These are phyloP conservation scores for Aspergillus quadrilineatus DNA, from an alignment of 2,329 filamentous ascomycete species.

Conservation along the genomic window DNA sequence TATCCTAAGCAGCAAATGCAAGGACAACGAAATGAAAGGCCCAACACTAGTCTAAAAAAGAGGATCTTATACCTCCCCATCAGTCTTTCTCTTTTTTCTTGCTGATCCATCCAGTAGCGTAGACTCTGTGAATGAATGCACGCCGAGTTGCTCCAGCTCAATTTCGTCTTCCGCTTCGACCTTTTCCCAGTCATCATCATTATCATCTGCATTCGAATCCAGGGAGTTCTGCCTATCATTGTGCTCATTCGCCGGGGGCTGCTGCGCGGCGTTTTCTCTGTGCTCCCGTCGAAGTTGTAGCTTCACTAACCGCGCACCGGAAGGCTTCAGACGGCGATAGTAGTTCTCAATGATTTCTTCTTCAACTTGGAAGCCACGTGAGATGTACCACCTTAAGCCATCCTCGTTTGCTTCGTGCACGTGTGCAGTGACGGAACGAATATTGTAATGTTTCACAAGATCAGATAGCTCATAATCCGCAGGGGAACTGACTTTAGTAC, in stretches of 20 bases:
- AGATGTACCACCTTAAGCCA: constrained; percentile 60
- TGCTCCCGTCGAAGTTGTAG: constrained; percentile 35
- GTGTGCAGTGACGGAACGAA: constrained; percentile 58
- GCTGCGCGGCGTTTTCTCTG: constrained; percentile 6
- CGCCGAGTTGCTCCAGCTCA: constrained; percentile 32
- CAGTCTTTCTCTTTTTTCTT: constrained; percentile 32
- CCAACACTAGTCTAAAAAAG: constrained; percentile 3
- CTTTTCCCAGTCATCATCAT: constrained; percentile 45
- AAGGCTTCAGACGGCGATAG: constrained; percentile 59
- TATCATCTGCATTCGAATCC: constrained; percentile 21
- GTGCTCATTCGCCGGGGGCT: not conserved
- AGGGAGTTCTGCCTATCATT: not conserved
- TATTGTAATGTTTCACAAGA: constrained; percentile 50
- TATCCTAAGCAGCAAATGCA: constrained; percentile 5
- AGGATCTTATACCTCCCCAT: constrained; percentile 26
- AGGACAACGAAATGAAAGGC: constrained; percentile 13
- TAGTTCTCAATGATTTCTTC: constrained; percentile 55
- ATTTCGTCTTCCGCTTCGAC: constrained; percentile 39
- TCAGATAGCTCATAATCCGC: constrained; percentile 29
- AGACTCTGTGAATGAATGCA: constrained; percentile 35
- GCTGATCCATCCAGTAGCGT: constrained; percentile 28
- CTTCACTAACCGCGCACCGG: constrained; percentile 54
- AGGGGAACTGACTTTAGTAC: constrained; percentile 9
- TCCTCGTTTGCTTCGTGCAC: constrained; percentile 64
- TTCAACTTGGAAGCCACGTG: constrained; percentile 55